Conservation (phyloP, 202 grass and related monocot genomes). For the Elaeis oleifera region DNA sequence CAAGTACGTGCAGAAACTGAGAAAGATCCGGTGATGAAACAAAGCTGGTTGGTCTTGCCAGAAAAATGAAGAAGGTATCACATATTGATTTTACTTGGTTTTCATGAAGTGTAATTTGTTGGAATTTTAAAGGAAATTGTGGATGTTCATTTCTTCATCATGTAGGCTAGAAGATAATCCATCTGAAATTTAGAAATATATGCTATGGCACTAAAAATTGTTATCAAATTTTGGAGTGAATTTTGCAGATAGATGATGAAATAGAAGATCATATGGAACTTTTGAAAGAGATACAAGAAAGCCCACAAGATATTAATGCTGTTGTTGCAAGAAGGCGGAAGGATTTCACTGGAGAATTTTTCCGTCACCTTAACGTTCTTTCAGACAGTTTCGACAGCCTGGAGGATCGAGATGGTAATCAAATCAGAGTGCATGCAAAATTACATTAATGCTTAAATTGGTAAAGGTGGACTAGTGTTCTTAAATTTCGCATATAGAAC, state of each 20-base stretch:
- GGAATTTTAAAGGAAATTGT: too few species aligned
- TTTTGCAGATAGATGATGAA: slow-evolving; percentile 64
- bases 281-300: slow-evolving; percentile 63
- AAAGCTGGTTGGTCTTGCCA: slow-evolving; percentile 67
- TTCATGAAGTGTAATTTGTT: too few species aligned
- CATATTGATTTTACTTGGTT: slow-evolving; percentile 5
- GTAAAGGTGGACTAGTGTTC: neutral
- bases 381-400: slow-evolving; percentile 49
- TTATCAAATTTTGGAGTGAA: slow-evolving; percentile 2
- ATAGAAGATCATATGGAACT: slow-evolving; percentile 86
- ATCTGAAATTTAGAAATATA: neutral
- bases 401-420: slow-evolving; percentile 74
- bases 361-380: slow-evolving; percentile 65
- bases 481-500: neutral
- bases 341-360: slow-evolving; percentile 76
- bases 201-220: too few species aligned
- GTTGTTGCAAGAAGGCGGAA: slow-evolving; percentile 72
- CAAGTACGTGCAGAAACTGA: slow-evolving; percentile 44
- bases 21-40: slow-evolving; percentile 40
- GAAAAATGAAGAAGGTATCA: slow-evolving; percentile 82
- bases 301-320: slow-evolving; percentile 62
- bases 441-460: too few species aligned
- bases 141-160: slow-evolving; percentile 11
- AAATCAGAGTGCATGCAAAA: neutral
- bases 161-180: slow-evolving; percentile 1